Percentiles rank a stretch among this genome's conserved stretches.
Evolutionary conservation across 306 rosid genomes (phyloP).

Genomic region (Cucumis melo): DNA sequence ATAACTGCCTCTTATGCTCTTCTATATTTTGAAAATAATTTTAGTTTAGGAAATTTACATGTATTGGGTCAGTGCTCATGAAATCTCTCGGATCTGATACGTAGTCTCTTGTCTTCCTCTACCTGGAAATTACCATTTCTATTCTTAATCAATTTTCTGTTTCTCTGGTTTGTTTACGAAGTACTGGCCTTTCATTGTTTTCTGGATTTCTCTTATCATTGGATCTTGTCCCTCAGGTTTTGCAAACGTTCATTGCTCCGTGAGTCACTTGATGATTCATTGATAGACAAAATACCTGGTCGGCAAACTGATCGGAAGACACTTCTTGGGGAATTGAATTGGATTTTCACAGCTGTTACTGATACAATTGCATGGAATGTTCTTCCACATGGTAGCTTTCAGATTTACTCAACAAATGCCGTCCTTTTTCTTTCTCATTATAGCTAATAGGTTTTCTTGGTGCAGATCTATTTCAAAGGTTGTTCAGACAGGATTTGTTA

Average conservation of each 20-base stretch:
- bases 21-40: neutral
- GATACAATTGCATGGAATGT: conserved; percentile 99
- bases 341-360: conserved; percentile 98
- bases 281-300: conserved; percentile 91
- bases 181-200: neutral
- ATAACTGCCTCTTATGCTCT: neutral
- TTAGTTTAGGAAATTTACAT: neutral
- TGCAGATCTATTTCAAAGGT: conserved; percentile 92
- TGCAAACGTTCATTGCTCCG: conserved; percentile 76
- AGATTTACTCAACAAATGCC: neutral
- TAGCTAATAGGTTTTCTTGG: conserved; percentile 10
- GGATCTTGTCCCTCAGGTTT: conserved; percentile 47
- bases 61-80: neutral
- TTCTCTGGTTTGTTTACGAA: neutral
- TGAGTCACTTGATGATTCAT: conserved; percentile 62
- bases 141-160: neutral
- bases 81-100: neutral
- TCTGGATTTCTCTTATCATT: neutral
- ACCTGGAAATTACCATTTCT: neutral
- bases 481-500: conserved; percentile 93
- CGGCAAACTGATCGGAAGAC: conserved; percentile 95
- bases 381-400: conserved; percentile 76
- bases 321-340: conserved; percentile 89
- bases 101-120: neutral
- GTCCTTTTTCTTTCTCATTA: neutral